Evolutionary conservation across 495 filamentous ascomycete species (phyloP).

Genomic region (Penicillium paxilli): DNA sequence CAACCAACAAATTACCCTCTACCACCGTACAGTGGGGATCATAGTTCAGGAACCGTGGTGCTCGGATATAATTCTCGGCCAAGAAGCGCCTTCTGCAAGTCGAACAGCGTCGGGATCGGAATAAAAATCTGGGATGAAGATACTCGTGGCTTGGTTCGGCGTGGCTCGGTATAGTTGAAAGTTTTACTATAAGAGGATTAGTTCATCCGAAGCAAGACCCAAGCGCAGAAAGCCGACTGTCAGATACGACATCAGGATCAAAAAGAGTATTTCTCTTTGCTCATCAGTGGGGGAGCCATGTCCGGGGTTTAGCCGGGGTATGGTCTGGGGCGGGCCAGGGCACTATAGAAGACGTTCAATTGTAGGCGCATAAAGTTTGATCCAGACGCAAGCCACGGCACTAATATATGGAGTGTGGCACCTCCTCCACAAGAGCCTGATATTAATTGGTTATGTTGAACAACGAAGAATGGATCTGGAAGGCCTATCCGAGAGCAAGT

Average conservation of each 20-base stretch:
- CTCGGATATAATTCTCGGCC: background rate
- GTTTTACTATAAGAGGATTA: background rate
- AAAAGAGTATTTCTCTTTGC: background rate
- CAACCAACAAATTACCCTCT: background rate
- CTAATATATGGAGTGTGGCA: too few relatives aligned
- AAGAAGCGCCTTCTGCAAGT: background rate
- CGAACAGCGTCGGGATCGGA: background rate
- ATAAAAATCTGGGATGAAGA: background rate
- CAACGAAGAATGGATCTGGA: background rate
- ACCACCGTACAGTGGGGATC: background rate
- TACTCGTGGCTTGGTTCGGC: background rate
- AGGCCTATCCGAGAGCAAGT: background rate
- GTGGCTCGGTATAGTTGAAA: background rate
- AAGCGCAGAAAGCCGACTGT: background rate
- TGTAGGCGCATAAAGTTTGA: background rate
- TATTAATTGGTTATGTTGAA: background rate
- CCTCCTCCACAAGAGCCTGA: background rate
- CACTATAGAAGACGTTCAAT: background rate
- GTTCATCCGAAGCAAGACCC: background rate
- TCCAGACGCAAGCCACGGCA: background rate
- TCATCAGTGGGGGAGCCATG: background rate
- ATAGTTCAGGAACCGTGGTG: background rate
- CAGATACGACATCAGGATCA: background rate
- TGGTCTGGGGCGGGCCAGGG: background rate
- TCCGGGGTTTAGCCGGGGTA: constrained; percentile 1